phyloP scores from a whole-genome alignment of 805 yeast genomes.

The Pichia eremophila region DNA sequence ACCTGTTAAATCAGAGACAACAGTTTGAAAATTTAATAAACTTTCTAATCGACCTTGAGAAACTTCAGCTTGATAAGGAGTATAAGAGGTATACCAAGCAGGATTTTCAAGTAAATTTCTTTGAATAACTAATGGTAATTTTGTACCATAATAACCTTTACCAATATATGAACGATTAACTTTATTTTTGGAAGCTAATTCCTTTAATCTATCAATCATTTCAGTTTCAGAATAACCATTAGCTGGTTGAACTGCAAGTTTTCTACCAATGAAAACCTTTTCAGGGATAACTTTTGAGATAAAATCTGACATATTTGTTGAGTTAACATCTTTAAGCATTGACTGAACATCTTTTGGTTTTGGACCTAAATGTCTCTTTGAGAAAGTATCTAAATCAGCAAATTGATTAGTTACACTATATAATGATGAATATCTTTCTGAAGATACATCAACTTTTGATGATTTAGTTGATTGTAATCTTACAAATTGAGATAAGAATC shows the following conservation, averaged over 20 bases:
- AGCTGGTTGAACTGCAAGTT: conserved; percentile 55
- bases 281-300: conserved; percentile 68
- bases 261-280: conserved; percentile 60
- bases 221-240: conserved; percentile 76
- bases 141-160: conserved; percentile 88
- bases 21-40: conserved; percentile 85
- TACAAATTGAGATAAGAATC: neutral
- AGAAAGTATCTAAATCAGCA: conserved; percentile 61
- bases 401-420: conserved; percentile 32
- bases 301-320: conserved; percentile 59
- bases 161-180: conserved; percentile 75
- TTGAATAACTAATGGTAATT: conserved; percentile 84
- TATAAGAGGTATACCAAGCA: conserved; percentile 97
- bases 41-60: conserved; percentile 94
- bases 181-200: conserved; percentile 68
- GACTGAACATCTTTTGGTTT: conserved; percentile 46
- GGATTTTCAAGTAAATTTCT: conserved; percentile 89
- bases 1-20: conserved; percentile 84
- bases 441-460: conserved; percentile 42
- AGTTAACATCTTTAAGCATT: conserved; percentile 64
- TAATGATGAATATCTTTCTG: conserved; percentile 39
- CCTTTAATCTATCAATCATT: conserved; percentile 58
- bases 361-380: conserved; percentile 88
- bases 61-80: conserved; percentile 97
- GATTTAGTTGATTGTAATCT: conserved; percentile 8